A percentile compares a stretch with the other conserved stretches of the same genome.
Conservation (phyloP, 371 early-diverging fungal genomes). For the Capillidium rhysosporum region DNA sequence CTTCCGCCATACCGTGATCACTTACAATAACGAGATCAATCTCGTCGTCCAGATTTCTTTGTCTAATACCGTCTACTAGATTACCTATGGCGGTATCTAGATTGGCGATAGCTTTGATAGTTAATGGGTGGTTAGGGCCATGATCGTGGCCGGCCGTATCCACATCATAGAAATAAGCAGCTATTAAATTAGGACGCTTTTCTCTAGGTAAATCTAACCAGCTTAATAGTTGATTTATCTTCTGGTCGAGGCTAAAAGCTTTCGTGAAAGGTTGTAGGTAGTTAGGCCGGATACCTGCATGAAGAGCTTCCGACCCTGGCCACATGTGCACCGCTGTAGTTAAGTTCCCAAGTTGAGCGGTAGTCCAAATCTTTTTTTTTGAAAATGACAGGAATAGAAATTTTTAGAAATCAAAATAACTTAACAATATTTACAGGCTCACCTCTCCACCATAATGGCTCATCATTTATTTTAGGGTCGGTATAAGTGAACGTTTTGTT, state of each 20-base stretch:
- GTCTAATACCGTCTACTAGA: constrained; percentile 28
- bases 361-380: constrained; percentile 59
- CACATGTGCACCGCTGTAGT: constrained; percentile 61
- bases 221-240: constrained; percentile 32
- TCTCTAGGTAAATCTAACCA: constrained; percentile 59
- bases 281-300: constrained; percentile 25
- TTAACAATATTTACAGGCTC: constrained; percentile 45
- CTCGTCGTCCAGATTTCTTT: constrained; percentile 30
- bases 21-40: constrained; percentile 72
- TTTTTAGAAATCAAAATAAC: background rate
- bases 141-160: constrained; percentile 60
- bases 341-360: constrained; percentile 42
- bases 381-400: constrained; percentile 3
- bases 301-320: constrained; percentile 54
- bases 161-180: constrained; percentile 61
- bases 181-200: constrained; percentile 51
- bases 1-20: constrained; percentile 82
- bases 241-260: constrained; percentile 21
- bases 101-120: constrained; percentile 21
- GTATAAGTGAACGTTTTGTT: constrained; percentile 58
- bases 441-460: constrained; percentile 62
- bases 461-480: constrained; percentile 17
- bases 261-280: constrained; percentile 34
- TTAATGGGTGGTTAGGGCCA: constrained; percentile 46
- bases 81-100: constrained; percentile 45